These are phyloP conservation scores for Penicillium antarcticum DNA, from an alignment of 495 filamentous ascomycete genomes.

Conservation along the genomic window DNA sequence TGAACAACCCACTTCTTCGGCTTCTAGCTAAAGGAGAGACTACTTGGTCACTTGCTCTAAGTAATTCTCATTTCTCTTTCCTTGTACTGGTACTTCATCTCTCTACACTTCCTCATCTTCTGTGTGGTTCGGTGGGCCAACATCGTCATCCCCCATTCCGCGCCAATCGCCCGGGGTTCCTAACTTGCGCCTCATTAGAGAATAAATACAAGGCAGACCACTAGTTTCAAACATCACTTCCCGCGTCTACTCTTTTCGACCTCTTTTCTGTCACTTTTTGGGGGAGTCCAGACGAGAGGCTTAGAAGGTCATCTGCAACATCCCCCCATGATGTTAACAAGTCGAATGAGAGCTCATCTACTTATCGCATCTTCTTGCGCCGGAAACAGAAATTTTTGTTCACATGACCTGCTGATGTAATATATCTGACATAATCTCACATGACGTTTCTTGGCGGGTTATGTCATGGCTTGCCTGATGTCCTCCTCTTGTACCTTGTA, in stretches of 20 bases:
- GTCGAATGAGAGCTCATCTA: conserved; percentile 25
- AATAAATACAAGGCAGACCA: conserved; percentile 9
- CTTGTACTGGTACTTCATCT: background rate
- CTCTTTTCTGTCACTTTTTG: no score
- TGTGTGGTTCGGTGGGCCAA: conserved; percentile 50
- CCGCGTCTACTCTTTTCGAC: no score
- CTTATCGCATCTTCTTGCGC: conserved; percentile 17
- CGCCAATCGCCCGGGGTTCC: conserved; percentile 35
- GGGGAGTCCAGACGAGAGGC: no score
- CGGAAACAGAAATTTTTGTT: conserved; percentile 18
- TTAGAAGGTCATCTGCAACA: no score
- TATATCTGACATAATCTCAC: conserved; percentile 13
- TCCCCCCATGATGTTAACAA: conserved; percentile 14
- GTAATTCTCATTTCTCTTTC: background rate
- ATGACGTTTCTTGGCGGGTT: conserved; percentile 20
- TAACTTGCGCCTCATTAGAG: conserved; percentile 20
- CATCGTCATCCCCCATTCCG: conserved; percentile 43
- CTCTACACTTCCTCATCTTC: conserved; percentile 20
- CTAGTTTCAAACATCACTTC: conserved; percentile 2
- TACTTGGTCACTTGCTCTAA: background rate
- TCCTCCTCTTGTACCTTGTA: conserved; percentile 32
- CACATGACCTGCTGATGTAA: conserved; percentile 20
- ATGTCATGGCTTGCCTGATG: conserved; percentile 20
- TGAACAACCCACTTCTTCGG: conserved; percentile 2
- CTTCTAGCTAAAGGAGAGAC: background rate